These are phyloP conservation scores for Pestalotiopsis sp. DNA, from an alignment of 2,329 filamentous ascomycete genomes.

Conservation along the genomic window DNA sequence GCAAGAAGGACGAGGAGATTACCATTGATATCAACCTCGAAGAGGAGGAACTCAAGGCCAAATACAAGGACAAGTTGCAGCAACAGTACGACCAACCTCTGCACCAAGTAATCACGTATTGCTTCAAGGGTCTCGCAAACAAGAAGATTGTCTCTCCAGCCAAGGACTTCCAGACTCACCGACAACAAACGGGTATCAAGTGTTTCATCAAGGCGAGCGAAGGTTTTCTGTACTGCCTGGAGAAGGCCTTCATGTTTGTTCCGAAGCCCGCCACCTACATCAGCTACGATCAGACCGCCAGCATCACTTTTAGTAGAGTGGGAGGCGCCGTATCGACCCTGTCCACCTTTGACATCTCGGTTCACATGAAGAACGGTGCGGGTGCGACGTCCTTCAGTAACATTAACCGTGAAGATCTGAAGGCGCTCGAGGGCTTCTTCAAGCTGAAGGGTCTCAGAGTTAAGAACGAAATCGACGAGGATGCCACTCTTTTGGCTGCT, in stretches of 20 bases:
- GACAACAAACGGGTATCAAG: constrained; percentile 93
- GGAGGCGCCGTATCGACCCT: constrained; percentile 91
- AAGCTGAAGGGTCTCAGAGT: constrained; percentile 92
- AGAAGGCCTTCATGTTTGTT: constrained; percentile 99
- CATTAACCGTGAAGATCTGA: constrained; percentile 97
- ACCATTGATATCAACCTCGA: constrained; percentile 96
- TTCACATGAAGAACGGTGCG: constrained; percentile 83
- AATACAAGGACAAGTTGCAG: constrained; percentile 89
- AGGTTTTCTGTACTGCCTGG: constrained; percentile 93
- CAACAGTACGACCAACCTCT: constrained; percentile 92
- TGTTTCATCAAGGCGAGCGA: constrained; percentile 99
- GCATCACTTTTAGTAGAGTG: constrained; percentile 93
- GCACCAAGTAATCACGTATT: constrained; percentile 90
- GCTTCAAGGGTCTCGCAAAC: constrained; percentile 91
- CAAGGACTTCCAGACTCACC: constrained; percentile 92
- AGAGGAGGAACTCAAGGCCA: constrained; percentile 78
- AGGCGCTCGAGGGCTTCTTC: constrained; percentile 96
- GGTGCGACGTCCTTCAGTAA: constrained; percentile 97
- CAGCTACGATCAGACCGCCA: constrained; percentile 88
- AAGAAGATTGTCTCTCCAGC: constrained; percentile 95
- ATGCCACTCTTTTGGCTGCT: constrained; percentile 78
- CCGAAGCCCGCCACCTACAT: constrained; percentile 98
- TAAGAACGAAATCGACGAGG: constrained; percentile 98
- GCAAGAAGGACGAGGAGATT: constrained; percentile 97
- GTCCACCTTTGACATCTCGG: constrained; percentile 95